These are phyloP conservation scores for Naumovozyma baii DNA, from an alignment of 805 yeast species.

Conservation along the genomic window DNA sequence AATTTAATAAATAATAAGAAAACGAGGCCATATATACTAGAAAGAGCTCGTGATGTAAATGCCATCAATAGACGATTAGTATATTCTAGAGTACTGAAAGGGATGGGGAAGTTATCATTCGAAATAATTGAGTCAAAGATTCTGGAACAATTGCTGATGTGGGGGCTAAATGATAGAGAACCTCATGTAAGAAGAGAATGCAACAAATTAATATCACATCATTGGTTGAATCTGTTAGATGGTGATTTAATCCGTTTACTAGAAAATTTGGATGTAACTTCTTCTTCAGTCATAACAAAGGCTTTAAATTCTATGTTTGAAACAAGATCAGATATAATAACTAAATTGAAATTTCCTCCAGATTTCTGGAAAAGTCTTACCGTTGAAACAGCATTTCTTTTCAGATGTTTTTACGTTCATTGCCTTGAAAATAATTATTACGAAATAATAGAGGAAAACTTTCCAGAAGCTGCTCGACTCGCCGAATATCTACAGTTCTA, in stretches of 20 bases:
- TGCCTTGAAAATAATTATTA: slow-evolving; percentile 46
- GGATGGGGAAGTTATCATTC: slow-evolving; percentile 52
- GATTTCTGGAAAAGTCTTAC: slow-evolving; percentile 62
- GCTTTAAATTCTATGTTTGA: slow-evolving; percentile 59
- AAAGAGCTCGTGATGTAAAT: slow-evolving; percentile 75
- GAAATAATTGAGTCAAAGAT: slow-evolving; percentile 29
- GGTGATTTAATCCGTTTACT: slow-evolving; percentile 65
- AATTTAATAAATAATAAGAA: slow-evolving; percentile 48
- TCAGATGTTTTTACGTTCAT: slow-evolving; percentile 55
- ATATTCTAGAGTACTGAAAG: slow-evolving; percentile 57
- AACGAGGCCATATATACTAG: slow-evolving; percentile 53
- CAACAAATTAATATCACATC: slow-evolving; percentile 50
- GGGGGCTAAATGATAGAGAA: slow-evolving; percentile 89
- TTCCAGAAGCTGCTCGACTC: slow-evolving; percentile 71
- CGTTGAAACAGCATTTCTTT: slow-evolving; percentile 64
- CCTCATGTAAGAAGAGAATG: slow-evolving; percentile 64
- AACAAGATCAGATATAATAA: slow-evolving; percentile 51
- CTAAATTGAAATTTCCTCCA: slow-evolving; percentile 50
- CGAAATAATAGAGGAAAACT: slow-evolving; percentile 53
- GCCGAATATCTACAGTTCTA: slow-evolving; percentile 51
- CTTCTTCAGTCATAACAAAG: slow-evolving; percentile 53
- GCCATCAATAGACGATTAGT: slow-evolving; percentile 62
- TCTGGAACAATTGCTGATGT: slow-evolving; percentile 58
- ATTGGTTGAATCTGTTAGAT: slow-evolving; percentile 63
- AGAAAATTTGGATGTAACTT: slow-evolving; percentile 61